These are phyloP conservation scores for Ophiobolus disseminans DNA, from an alignment of 2,329 filamentous ascomycete species.

Conservation along the genomic window DNA sequence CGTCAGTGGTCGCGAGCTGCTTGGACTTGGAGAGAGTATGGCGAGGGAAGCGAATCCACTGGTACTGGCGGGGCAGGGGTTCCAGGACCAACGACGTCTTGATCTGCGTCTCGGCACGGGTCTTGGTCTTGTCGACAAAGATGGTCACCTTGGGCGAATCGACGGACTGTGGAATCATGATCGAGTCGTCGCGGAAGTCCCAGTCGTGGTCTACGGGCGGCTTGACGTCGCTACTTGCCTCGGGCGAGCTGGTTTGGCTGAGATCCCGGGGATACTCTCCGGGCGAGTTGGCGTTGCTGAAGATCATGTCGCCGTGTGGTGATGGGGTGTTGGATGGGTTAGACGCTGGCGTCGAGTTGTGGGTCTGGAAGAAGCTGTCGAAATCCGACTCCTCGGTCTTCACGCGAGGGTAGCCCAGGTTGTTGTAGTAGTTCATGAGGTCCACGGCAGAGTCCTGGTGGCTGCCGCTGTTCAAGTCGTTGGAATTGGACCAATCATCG, in stretches of 20 bases:
- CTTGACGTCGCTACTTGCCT: constrained; percentile 29
- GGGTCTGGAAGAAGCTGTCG: constrained; percentile 26
- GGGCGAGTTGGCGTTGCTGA: constrained; percentile 43
- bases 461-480: constrained; percentile 19
- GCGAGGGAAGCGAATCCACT: constrained; percentile 82
- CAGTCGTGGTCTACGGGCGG: constrained; percentile 26
- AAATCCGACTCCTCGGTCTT: constrained; percentile 23
- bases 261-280: constrained; percentile 37
- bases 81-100: constrained; percentile 82
- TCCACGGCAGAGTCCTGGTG: constrained; percentile 37
- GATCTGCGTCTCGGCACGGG: constrained; percentile 95
- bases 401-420: constrained; percentile 14
- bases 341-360: constrained; percentile 31
- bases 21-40: constrained; percentile 96
- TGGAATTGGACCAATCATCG: constrained; percentile 7
- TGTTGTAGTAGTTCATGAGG: constrained; percentile 18
- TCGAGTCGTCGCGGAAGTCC: constrained; percentile 19
- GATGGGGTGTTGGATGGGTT: constrained; percentile 41
- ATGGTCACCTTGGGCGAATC: constrained; percentile 31
- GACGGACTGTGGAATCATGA: constrained; percentile 35
- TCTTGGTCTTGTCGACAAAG: constrained; percentile 64
- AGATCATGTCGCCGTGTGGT: constrained; percentile 36
- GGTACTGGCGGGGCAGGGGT: constrained; percentile 76
- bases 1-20: constrained; percentile 76
- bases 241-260: constrained; percentile 42